Base-by-base conservation (phyloP, 2,329 filamentous ascomycete species). In the Endoconidiophora laricicola region DNA sequence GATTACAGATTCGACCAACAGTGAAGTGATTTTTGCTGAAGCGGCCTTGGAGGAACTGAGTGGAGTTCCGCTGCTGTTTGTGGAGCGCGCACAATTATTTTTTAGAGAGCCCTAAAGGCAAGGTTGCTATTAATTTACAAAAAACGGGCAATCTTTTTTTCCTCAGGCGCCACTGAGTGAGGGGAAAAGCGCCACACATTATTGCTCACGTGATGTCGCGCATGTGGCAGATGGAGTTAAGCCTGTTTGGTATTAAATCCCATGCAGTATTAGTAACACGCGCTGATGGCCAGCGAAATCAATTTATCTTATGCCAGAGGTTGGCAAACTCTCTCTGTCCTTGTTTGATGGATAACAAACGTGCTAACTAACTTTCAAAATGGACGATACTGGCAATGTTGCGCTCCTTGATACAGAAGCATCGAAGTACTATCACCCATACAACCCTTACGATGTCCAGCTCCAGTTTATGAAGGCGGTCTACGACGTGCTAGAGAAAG, bases 381-480 rank as follows among this genome's bases (percentile, higher is more conserved):
- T 16, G 22, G 23, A 26, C 16, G 26, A 9, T 6, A 26, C 14
- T 10, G 16, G 4, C 24, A 24, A 33, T 29, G 26, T 14, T 45
- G 23, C 36, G 6, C n/a, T 9, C 10, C 41, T 36, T n/a, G 41
- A 42, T n/a, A 36, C 24, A 3, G 7, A 50, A 10, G 26, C 44
- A 38, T 40, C 48, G 37, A 70, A 87, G 58, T 95, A 94, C 61
- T 78, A 93, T 59, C 88, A 95, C 60, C 88, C 88, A 0, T 94
- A 81, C 62, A 76, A 78, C 26, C 88, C 88, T 0, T 95, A 95
- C 63, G 74, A 83, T 48, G 91, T 94, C 41, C 88, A 95, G 60
- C 71, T 81, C 42, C 70, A 90, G 57, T 93, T 95, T 60, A 95
- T 95, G 88, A 78, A 72, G 56, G 75, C 82, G 0, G 73, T 91